Base-by-base conservation (phyloP, 1,284 basidiomycete species). In the Boletus hoseneyae region DNA sequence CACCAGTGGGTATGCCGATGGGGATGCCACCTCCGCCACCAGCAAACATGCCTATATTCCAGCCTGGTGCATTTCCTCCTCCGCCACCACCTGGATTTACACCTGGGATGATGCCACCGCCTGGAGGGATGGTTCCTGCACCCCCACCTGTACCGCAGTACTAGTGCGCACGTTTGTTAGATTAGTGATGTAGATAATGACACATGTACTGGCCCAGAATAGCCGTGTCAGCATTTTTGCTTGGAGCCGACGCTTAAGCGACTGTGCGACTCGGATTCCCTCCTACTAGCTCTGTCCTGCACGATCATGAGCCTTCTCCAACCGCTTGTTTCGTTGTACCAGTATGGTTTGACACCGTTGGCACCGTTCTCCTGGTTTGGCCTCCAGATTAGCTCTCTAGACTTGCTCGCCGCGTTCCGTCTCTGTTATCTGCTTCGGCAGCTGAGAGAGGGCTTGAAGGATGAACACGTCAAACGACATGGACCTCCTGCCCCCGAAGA, bases 351-450 rank as follows among this genome's bases (percentile, higher is more conserved):
- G 29, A 65, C 77, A 51, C 86, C 87, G n/a, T 65, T 87, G 38
- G 73, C 80, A 3, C 81, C 82, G 0, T 83, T 89, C 57, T 74
- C 80, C 27, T 87, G 83, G 83, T 76, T 87, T 56, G 84, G 82
- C 6, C 63, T 79, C 42, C 51, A 65, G 12, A 69, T 87, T 53
- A 82, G 72, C 60, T 75, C 81, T 0, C 72, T 90, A 25, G 87
- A 90, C 63, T 63, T 88, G 50, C 71, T 75, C 5, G 87, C 79
- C 8, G 77, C 82, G 1, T 63, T 88, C 51, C 77, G 86, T 38
- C 75, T 90, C 25, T 88, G 85, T 58, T 58, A 87, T 43, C 72
- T 77, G 25, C 72, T 90, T 29, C 77, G 87, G 1, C 84, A 88
- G 64, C 66, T 87, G 36, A 74, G 80, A 50, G 84, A 88, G 57